phyloP scores from a whole-genome alignment of 768 basidiomycete genomes.

The Cystoderma amianthinum region DNA sequence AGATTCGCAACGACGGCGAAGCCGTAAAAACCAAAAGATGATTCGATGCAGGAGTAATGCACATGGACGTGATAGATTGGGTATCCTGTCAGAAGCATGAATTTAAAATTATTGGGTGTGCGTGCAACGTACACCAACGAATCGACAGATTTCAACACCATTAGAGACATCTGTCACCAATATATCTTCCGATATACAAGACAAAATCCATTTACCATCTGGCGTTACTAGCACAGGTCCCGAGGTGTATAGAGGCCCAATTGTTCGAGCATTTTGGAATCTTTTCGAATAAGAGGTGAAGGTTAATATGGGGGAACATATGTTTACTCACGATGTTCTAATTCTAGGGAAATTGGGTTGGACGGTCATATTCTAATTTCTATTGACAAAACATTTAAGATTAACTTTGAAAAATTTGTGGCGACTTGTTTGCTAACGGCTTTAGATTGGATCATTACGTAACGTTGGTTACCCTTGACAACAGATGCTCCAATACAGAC shows the following conservation, averaged over 20 bases:
- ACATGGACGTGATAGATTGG: conserved; percentile 77
- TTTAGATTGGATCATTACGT: too few relatives aligned
- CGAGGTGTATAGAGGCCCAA: conserved; percentile 80
- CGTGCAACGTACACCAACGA: conserved; percentile 68
- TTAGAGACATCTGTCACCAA: conserved; percentile 74
- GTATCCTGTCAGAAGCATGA: conserved; percentile 52
- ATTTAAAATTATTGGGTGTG: conserved; percentile 1
- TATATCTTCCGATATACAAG: conserved; percentile 83
- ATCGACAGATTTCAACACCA: conserved; percentile 72
- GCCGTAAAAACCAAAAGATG: conserved; percentile 78
- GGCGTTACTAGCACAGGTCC: conserved; percentile 77
- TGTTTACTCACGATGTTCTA: conserved; percentile 51
- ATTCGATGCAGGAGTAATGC: conserved; percentile 68
- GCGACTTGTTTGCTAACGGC: too few relatives aligned
- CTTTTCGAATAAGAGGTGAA: conserved; percentile 27
- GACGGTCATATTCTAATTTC: conserved; percentile 28
- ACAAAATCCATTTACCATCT: conserved; percentile 77
- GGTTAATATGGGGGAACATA: not conserved
- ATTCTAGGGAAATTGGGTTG: conserved; percentile 35
- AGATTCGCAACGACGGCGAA: conserved; percentile 76
- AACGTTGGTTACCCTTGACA: too few relatives aligned
- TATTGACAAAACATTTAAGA: too few relatives aligned
- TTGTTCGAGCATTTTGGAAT: conserved; percentile 67
- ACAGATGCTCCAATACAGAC: too few relatives aligned
- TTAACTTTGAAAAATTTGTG: too few relatives aligned